Conservation (phyloP, 257 asterid genomes). For the Hygrophila difformis region DNA sequence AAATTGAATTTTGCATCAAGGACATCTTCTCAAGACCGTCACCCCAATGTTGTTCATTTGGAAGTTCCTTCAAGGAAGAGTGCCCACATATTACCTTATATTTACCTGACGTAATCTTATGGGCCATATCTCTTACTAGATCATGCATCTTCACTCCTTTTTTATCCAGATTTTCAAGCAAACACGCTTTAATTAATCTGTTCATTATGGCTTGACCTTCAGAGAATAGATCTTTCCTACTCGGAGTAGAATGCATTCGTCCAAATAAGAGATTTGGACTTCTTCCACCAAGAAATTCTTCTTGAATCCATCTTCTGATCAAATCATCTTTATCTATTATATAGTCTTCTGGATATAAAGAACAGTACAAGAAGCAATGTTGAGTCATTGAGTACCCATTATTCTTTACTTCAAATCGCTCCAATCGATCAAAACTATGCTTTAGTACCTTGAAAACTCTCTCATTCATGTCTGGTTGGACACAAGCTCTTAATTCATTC, state of each 20-base stretch:
- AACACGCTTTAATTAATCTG: not conserved
- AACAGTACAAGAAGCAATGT: not conserved
- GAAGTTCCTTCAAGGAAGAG: not conserved
- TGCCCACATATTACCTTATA: conserved; percentile 7
- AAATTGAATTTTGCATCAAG: not conserved
- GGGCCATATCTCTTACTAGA: conserved; percentile 20
- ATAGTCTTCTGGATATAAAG: not conserved
- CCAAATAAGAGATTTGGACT: too few relatives aligned
- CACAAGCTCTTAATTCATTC: not conserved
- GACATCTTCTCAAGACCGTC: conserved; percentile 14
- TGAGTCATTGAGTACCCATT: not conserved
- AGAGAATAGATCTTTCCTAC: not conserved
- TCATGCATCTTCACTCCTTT: conserved; percentile 18
- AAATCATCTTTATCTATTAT: not conserved
- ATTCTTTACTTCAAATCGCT: not conserved
- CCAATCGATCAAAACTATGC: not conserved
- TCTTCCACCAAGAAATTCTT: not conserved
- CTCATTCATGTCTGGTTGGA: not conserved
- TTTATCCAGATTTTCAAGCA: not conserved
- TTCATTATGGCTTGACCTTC: not conserved
- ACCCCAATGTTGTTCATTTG: conserved; percentile 7
- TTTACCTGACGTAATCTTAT: conserved; percentile 1
- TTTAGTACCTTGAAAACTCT: not conserved
- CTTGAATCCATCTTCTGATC: not conserved
- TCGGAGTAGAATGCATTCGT: too few relatives aligned